Evolutionary conservation across 805 yeast genomes (phyloP).

Genomic region (Ascoidea tarda): DNA sequence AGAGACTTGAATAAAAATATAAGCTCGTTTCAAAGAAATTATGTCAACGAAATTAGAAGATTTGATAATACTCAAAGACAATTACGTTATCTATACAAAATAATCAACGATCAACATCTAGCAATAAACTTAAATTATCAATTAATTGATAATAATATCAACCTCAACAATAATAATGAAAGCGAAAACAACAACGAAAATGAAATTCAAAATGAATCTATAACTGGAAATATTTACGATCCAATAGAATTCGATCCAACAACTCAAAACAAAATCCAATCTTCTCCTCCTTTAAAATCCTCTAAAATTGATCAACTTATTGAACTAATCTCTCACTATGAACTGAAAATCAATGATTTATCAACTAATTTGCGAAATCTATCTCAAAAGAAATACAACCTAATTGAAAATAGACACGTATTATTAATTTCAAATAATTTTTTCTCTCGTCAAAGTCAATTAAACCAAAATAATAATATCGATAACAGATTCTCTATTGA

Average conservation of each 20-base stretch:
- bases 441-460: conserved; percentile 22
- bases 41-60: conserved; percentile 74
- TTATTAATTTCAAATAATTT: conserved; percentile 33
- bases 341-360: conserved; percentile 60
- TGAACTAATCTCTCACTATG: conserved; percentile 49
- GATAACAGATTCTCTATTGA: conserved; percentile 21
- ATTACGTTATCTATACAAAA: conserved; percentile 36
- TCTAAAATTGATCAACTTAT: conserved; percentile 62
- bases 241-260: conserved; percentile 12
- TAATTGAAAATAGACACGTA: conserved; percentile 62
- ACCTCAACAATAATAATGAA: no score
- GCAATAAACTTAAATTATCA: conserved; percentile 10
- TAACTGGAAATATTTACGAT: no score
- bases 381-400: conserved; percentile 42
- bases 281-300: conserved; percentile 15
- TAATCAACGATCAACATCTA: conserved; percentile 36
- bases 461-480: conserved; percentile 5
- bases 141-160: background rate
- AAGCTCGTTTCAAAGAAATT: conserved; percentile 78
- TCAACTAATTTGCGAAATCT: conserved; percentile 55
- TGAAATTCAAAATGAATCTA: background rate
- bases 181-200: no score
- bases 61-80: conserved; percentile 87
- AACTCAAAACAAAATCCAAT: background rate
- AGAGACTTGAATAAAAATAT: conserved; percentile 75